These are phyloP conservation scores for Lipomyces starkeyi DNA, from an alignment of 805 yeast genomes.

Conservation along the genomic window DNA sequence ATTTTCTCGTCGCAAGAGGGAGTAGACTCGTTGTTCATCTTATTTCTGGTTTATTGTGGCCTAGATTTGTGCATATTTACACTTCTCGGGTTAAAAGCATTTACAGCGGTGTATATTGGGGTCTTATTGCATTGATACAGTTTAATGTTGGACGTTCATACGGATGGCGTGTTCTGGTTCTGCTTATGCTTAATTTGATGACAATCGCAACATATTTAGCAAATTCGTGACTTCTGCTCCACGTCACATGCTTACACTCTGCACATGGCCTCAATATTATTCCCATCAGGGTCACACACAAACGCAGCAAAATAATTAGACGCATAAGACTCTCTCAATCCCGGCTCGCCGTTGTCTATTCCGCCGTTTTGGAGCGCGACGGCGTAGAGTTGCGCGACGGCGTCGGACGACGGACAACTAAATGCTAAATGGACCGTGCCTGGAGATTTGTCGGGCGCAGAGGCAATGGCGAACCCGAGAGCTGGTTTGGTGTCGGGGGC, in stretches of 20 bases:
- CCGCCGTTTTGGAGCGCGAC: background rate
- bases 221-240: background rate
- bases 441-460: background rate
- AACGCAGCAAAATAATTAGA: background rate
- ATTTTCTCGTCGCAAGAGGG: background rate
- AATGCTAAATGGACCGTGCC: background rate
- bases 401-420: background rate
- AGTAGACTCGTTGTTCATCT: background rate
- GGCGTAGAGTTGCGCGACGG: background rate
- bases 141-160: background rate
- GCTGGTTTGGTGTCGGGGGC: background rate
- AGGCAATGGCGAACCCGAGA: too few species aligned
- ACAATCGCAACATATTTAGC: background rate
- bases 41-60: background rate
- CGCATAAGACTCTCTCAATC: background rate
- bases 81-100: background rate
- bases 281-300: conserved; percentile 3
- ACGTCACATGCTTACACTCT: background rate
- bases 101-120: background rate
- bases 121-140: background rate
- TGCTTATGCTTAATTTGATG: background rate
- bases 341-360: conserved; percentile 3
- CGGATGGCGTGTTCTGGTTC: background rate
- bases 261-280: background rate
- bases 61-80: background rate